phyloP scores from a whole-genome alignment of 345 rosid genomes.

The Anastatica hierochuntica region DNA sequence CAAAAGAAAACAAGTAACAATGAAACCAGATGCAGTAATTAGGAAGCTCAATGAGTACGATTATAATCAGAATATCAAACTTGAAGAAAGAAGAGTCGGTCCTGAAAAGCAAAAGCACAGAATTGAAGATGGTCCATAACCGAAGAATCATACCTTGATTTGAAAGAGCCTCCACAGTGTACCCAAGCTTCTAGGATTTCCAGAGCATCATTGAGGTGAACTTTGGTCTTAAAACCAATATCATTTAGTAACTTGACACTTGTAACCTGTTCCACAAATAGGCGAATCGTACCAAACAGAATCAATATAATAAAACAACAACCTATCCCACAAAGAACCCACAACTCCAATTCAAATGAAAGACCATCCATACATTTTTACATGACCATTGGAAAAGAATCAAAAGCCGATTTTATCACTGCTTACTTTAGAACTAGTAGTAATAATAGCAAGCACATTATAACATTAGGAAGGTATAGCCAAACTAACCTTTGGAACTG shows the following conservation, averaged over 20 bases:
- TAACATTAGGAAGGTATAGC: slow-evolving; percentile 4
- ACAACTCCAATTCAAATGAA: slow-evolving; percentile 1
- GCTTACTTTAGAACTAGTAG: not conserved
- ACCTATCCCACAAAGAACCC: not conserved
- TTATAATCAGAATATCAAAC: not conserved
- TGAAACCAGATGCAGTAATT: slow-evolving; percentile 2
- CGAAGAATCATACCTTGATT: slow-evolving; percentile 49
- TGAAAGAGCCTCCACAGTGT: slow-evolving; percentile 39
- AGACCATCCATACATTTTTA: not conserved
- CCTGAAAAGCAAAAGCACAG: not conserved
- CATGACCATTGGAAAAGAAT: not conserved
- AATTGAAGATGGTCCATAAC: not conserved
- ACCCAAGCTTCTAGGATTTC: slow-evolving; percentile 50
- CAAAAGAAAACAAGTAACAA: not conserved
- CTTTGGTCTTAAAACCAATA: slow-evolving; percentile 71
- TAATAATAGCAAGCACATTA: not conserved
- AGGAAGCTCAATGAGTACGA: not conserved
- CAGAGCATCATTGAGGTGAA: slow-evolving; percentile 47
- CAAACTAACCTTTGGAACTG: slow-evolving; percentile 78
- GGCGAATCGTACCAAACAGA: not conserved
- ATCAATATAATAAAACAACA: not conserved
- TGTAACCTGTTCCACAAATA: slow-evolving; percentile 44
- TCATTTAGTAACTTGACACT: slow-evolving; percentile 46
- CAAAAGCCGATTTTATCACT: not conserved
- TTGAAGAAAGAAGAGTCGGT: not conserved